phyloP scores from a whole-genome alignment of 208 protist species.

The Trypanosoma avium region DNA sequence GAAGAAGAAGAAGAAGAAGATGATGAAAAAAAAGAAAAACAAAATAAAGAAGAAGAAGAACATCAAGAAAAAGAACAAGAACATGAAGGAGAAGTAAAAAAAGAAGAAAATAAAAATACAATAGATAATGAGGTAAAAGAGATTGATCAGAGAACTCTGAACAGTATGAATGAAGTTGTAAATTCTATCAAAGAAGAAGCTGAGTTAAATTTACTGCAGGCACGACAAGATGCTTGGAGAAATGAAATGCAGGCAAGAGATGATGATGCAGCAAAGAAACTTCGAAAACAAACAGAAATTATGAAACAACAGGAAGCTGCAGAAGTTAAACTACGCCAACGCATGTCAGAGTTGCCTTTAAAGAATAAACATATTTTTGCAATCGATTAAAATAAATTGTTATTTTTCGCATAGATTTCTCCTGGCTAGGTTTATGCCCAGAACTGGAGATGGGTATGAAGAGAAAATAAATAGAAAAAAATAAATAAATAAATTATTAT shows the following conservation, averaged over 20 bases:
- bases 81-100: not conserved
- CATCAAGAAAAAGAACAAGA: not conserved
- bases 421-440: too few relatives aligned
- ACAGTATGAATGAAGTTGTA: not conserved
- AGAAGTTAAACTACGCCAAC: conserved; percentile 36
- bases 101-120: not conserved
- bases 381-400: conserved; percentile 53
- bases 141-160: too few relatives aligned
- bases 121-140: not conserved
- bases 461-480: too few relatives aligned
- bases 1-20: conserved; percentile 24
- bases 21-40: conserved; percentile 4
- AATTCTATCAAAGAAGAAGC: not conserved
- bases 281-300: conserved; percentile 29
- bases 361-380: conserved; percentile 79
- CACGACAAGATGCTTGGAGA: conserved; percentile 69
- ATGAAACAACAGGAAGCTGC: conserved; percentile 50
- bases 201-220: conserved; percentile 33
- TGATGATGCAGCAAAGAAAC: conserved; percentile 31
- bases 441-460: too few relatives aligned
- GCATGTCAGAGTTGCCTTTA: conserved; percentile 60
- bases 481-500: too few relatives aligned
- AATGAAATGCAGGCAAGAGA: conserved; percentile 44
- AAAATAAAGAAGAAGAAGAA: not conserved
- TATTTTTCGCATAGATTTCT: too few relatives aligned